These are phyloP conservation scores for Fomitopsis pinicola DNA, from an alignment of 1,284 basidiomycete genomes.

Conservation along the genomic window DNA sequence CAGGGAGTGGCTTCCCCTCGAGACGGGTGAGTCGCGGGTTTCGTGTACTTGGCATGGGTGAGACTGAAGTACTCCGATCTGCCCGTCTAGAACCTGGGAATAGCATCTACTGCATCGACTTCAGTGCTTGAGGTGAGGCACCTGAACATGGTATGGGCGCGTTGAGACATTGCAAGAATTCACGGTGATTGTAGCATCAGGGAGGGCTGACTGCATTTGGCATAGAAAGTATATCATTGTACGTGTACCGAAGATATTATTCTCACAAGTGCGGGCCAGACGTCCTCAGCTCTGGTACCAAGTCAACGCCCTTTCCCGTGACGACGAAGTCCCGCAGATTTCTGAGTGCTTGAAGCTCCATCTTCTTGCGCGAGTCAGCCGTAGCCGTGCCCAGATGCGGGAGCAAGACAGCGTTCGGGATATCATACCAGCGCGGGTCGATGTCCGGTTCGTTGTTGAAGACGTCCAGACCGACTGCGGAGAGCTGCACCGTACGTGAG, in stretches of 20 bases:
- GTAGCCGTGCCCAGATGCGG: conserved; percentile 92
- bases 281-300: conserved; percentile 55
- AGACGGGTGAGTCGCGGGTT: background rate
- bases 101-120: background rate
- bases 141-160: too few relatives aligned
- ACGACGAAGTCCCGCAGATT: conserved; percentile 69
- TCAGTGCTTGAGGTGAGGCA: background rate
- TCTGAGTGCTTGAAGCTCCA: conserved; percentile 75
- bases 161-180: too few relatives aligned
- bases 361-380: conserved; percentile 74
- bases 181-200: too few relatives aligned
- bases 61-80: background rate
- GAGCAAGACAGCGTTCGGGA: conserved; percentile 79
- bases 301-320: conserved; percentile 57
- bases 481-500: conserved; percentile 45
- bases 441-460: conserved; percentile 87
- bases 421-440: conserved; percentile 74
- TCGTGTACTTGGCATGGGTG: background rate
- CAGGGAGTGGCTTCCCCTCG: background rate
- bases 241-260: too few relatives aligned
- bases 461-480: conserved; percentile 85
- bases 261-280: too few relatives aligned
- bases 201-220: too few relatives aligned
- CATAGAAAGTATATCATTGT: too few relatives aligned
- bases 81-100: background rate